Conservation (phyloP, 2,329 filamentous ascomycete species). For the Lasiodiplodia hormozganensis region DNA sequence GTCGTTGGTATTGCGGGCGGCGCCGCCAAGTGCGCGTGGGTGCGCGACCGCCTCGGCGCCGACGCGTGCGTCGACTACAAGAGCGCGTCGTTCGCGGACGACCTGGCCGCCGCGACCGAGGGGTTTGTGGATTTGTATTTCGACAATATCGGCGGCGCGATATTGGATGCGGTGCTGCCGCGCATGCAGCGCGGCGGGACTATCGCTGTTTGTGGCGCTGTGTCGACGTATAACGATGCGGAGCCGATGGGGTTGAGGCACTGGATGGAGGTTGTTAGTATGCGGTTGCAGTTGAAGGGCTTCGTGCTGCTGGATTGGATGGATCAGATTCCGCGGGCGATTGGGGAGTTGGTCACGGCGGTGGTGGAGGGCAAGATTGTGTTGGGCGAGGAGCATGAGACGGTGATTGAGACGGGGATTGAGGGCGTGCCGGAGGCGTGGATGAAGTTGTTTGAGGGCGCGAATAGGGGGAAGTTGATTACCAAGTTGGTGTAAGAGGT, state of each 20-base stretch:
- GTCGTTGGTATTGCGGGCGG: conserved; percentile 62
- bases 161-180: conserved; percentile 55
- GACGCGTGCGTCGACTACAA: conserved; percentile 65
- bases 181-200: conserved; percentile 51
- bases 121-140: conserved; percentile 60
- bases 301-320: conserved; percentile 75
- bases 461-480: neutral
- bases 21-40: conserved; percentile 59
- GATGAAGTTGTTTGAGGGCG: conserved; percentile 52
- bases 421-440: conserved; percentile 59
- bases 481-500: neutral
- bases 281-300: conserved; percentile 52
- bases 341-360: conserved; percentile 34
- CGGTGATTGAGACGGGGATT: conserved; percentile 54
- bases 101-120: conserved; percentile 55
- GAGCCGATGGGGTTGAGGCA: conserved; percentile 38
- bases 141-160: conserved; percentile 59
- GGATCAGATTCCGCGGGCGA: neutral
- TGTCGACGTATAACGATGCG: conserved; percentile 51
- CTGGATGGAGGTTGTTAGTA: conserved; percentile 52
- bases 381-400: conserved; percentile 54
- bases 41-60: conserved; percentile 54
- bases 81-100: conserved; percentile 52
- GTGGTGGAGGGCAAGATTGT: conserved; percentile 56
- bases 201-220: conserved; percentile 53